Conservation (phyloP, 2,329 filamentous ascomycete species). For the Aspergillus fumigatiaffinis region DNA sequence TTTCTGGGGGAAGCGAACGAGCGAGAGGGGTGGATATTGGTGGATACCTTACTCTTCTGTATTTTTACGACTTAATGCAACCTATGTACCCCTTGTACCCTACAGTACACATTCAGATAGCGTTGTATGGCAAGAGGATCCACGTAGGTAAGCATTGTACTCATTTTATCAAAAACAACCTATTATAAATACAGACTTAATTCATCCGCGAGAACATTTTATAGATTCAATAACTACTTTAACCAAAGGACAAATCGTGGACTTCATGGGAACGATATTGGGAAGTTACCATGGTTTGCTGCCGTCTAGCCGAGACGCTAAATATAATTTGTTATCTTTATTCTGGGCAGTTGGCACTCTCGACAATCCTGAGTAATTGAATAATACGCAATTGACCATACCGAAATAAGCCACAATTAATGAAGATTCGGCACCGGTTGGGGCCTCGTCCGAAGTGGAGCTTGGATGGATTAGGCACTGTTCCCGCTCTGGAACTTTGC, state of each 20-base stretch:
- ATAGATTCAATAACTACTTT: neutral
- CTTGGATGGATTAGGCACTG: conserved; percentile 3
- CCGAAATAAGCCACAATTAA: neutral
- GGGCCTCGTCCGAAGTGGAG: conserved; percentile 4
- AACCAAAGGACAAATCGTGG: neutral
- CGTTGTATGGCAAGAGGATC: neutral
- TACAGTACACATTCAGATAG: neutral
- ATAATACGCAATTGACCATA: neutral
- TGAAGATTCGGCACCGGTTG: neutral
- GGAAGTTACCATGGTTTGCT: neutral
- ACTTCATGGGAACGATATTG: neutral
- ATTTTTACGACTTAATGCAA: neutral
- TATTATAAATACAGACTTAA: neutral
- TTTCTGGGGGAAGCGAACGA: conserved; percentile 12
- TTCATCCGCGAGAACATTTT: neutral
- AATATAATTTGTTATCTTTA: neutral
- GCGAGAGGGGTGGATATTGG: conserved; percentile 9
- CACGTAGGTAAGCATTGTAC: neutral
- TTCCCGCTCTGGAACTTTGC: conserved; percentile 10
- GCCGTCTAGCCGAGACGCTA: neutral
- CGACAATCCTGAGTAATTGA: neutral
- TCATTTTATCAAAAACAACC: neutral
- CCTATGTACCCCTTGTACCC: neutral
- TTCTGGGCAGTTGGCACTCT: neutral
- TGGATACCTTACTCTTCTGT: neutral